These are phyloP conservation scores for Suhomyces prunicola DNA, from an alignment of 805 yeast genomes.

Conservation along the genomic window DNA sequence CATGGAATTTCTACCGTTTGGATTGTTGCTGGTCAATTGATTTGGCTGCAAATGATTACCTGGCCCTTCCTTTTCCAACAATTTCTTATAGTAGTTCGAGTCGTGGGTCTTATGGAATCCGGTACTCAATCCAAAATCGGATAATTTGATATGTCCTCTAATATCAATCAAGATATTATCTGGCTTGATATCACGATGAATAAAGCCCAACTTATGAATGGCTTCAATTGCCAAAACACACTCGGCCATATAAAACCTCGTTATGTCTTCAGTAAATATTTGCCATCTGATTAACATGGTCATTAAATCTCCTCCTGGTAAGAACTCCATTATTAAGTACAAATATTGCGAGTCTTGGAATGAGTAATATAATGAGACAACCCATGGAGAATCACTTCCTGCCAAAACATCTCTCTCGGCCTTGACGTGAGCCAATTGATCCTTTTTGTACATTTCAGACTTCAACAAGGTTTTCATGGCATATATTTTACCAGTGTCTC, in stretches of 20 bases:
- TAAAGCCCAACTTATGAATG: constrained; percentile 86
- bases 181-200: constrained; percentile 96
- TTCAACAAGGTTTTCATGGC: constrained; percentile 93
- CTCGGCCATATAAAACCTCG: constrained; percentile 92
- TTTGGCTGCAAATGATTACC: constrained; percentile 16
- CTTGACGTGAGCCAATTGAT: constrained; percentile 91
- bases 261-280: constrained; percentile 88
- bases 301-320: constrained; percentile 86
- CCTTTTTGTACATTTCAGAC: constrained; percentile 91
- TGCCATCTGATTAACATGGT: constrained; percentile 95
- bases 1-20: constrained; percentile 65
- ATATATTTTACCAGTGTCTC: constrained; percentile 85
- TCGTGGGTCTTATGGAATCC: constrained; percentile 95
- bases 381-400: constrained; percentile 86
- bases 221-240: constrained; percentile 95
- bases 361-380: constrained; percentile 75
- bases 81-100: constrained; percentile 76
- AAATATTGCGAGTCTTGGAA: constrained; percentile 76
- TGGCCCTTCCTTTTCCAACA: constrained; percentile 62
- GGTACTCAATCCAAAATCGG: constrained; percentile 79
- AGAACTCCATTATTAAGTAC: constrained; percentile 32
- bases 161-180: constrained; percentile 90
- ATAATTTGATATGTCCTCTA: constrained; percentile 63
- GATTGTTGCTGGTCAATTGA: constrained; percentile 21
- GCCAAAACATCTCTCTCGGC: constrained; percentile 96